Conservation (phyloP, 108 stramenopile genomes). For the Hondaea fermentalgiana region DNA sequence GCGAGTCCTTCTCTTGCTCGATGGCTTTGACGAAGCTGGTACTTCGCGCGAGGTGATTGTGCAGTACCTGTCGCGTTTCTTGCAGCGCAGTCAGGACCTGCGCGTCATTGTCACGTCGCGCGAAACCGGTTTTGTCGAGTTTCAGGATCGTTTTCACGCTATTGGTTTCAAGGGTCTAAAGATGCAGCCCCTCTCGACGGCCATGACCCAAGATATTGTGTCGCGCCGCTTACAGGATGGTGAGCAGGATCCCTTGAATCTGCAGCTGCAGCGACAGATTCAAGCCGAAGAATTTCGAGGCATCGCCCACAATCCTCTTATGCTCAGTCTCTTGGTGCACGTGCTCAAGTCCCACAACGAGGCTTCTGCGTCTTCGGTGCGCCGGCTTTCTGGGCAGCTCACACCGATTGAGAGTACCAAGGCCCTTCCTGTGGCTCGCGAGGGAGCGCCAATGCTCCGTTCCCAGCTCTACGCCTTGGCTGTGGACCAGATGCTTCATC, state of each 20-base stretch:
- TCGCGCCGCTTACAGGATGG: neutral
- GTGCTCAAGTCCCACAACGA: neutral
- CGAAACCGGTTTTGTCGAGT: neutral
- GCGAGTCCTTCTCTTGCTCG: neutral
- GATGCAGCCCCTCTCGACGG: neutral
- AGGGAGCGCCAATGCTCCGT: neutral
- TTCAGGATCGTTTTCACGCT: neutral
- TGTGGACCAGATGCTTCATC: conserved; percentile 1
- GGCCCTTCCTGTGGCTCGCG: neutral
- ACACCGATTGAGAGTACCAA: neutral
- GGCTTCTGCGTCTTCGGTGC: neutral
- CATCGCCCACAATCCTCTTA: neutral
- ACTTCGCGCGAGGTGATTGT: neutral
- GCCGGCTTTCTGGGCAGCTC: neutral
- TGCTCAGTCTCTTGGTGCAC: neutral
- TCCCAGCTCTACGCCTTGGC: neutral
- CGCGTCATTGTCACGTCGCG: neutral
- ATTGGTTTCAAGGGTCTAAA: neutral
- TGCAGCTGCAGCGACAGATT: neutral
- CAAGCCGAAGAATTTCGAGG: neutral
- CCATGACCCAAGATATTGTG: neutral
- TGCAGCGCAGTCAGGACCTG: neutral
- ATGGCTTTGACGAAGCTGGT: conserved; percentile 7
- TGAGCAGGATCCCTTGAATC: neutral
- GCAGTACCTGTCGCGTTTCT: neutral